These are phyloP conservation scores for Tulasnella sp. DNA, from an alignment of 768 basidiomycete genomes.

Conservation along the genomic window DNA sequence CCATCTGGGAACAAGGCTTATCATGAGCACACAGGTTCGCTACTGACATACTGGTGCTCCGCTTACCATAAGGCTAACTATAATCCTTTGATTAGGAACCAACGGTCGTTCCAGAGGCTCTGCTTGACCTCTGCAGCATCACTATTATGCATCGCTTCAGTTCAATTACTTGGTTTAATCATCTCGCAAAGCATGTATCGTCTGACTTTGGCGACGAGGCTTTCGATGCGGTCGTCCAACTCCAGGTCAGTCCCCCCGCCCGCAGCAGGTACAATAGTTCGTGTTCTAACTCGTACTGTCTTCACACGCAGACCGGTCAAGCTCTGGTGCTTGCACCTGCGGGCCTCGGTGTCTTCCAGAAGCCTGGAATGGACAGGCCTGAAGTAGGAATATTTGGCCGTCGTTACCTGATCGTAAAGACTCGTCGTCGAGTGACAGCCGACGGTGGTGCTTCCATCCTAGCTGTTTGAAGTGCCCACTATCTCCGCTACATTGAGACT, in stretches of 20 bases:
- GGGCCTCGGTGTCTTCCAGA: constrained; percentile 49
- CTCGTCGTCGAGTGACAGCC: constrained; percentile 55
- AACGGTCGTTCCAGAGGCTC: constrained; percentile 16
- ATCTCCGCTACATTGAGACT: not conserved
- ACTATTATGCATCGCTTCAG: constrained; percentile 15
- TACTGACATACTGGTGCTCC: not conserved
- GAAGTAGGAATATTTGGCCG: constrained; percentile 47
- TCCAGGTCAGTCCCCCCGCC: constrained; percentile 48
- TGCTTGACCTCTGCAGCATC: constrained; percentile 24
- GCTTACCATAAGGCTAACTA: not conserved
- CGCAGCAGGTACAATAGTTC: not conserved
- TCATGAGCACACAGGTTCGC: constrained; percentile 29
- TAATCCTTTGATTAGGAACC: constrained; percentile 12
- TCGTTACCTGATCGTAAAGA: constrained; percentile 58
- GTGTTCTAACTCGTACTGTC: not conserved
- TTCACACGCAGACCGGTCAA: constrained; percentile 57
- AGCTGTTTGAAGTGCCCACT: not conserved
- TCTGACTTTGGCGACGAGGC: constrained; percentile 58
- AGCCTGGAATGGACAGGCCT: constrained; percentile 20
- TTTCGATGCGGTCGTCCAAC: constrained; percentile 61
- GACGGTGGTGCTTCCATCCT: constrained; percentile 60
- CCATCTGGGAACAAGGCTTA: constrained; percentile 23
- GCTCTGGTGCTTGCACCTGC: constrained; percentile 66
- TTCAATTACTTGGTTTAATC: constrained; percentile 17
- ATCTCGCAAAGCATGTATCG: constrained; percentile 45